These are phyloP conservation scores for Amanita exitialis DNA, from an alignment of 768 basidiomycete genomes.

Conservation along the genomic window DNA sequence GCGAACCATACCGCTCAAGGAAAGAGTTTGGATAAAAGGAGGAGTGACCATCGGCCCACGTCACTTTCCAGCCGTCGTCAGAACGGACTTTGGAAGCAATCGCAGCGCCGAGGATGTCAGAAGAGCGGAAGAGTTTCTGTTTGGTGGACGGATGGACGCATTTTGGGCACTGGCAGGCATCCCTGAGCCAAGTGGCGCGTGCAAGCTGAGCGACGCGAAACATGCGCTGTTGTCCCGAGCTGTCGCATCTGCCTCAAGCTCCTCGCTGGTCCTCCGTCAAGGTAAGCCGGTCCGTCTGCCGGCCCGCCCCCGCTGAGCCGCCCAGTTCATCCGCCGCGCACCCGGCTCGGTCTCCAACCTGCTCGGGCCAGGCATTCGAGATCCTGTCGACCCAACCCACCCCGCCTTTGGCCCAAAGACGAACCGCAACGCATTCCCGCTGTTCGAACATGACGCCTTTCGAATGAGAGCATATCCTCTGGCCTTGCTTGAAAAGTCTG, in stretches of 20 bases:
- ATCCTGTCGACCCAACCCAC: slow-evolving; percentile 4
- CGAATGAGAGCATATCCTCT: slow-evolving; percentile 5
- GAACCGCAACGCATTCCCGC: background rate
- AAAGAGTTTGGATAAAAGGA: slow-evolving; percentile 44
- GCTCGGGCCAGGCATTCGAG: background rate
- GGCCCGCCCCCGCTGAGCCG: background rate
- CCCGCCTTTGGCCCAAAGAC: background rate
- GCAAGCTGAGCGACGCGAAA: slow-evolving; percentile 24
- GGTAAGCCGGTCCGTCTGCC: background rate
- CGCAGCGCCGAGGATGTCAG: slow-evolving; percentile 45
- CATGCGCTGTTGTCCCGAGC: slow-evolving; percentile 1
- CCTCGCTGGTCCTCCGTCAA: slow-evolving; percentile 1
- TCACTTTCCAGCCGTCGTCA: slow-evolving; percentile 16
- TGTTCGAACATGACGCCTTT: slow-evolving; percentile 1
- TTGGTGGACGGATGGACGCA: slow-evolving; percentile 72
- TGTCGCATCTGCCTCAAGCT: background rate
- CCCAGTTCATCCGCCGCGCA: slow-evolving; percentile 1
- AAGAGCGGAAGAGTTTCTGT: slow-evolving; percentile 69
- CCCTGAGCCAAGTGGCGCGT: slow-evolving; percentile 66
- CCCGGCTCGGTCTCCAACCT: background rate
- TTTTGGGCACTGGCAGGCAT: slow-evolving; percentile 63
- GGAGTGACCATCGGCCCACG: slow-evolving; percentile 51
- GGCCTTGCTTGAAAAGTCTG: background rate
- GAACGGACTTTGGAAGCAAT: slow-evolving; percentile 2
- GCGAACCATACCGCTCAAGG: slow-evolving; percentile 36